These are phyloP conservation scores for Inga leiocalycina DNA, from an alignment of 306 rosid species.

Conservation along the genomic window DNA sequence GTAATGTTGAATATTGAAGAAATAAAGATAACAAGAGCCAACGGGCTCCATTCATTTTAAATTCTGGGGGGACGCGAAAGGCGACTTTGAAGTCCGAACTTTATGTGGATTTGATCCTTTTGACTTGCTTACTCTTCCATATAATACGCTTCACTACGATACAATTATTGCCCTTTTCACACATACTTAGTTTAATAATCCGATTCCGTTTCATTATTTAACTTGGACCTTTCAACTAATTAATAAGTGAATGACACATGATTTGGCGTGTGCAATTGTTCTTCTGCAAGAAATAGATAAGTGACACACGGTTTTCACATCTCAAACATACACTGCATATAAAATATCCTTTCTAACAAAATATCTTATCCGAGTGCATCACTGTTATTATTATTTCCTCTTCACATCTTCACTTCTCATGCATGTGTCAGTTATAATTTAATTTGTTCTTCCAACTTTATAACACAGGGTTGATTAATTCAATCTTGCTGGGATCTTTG, in stretches of 20 bases:
- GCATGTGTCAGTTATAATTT: neutral
- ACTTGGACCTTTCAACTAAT: slow-evolving; percentile 4
- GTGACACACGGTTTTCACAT: neutral
- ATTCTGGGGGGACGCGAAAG: neutral
- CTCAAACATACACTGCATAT: neutral
- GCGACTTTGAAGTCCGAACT: neutral
- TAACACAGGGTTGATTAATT: neutral
- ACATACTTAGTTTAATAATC: neutral
- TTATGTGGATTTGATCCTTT: neutral
- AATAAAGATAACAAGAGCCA: neutral
- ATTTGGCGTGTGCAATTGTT: neutral
- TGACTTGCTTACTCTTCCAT: neutral
- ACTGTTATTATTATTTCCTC: neutral
- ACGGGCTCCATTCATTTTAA: slow-evolving; percentile 25
- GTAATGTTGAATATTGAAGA: neutral
- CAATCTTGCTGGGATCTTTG: neutral
- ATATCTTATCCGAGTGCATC: neutral
- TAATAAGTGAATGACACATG: neutral
- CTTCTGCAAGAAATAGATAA: neutral
- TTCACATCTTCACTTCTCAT: neutral
- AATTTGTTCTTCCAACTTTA: neutral
- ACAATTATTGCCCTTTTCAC: neutral
- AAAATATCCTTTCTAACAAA: neutral
- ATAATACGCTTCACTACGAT: neutral
- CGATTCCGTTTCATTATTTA: neutral